Percentiles rank a stretch among this genome's conserved stretches.
Evolutionary conservation across 768 basidiomycete genomes (phyloP).

Genomic region (Roridomyces roridus): DNA sequence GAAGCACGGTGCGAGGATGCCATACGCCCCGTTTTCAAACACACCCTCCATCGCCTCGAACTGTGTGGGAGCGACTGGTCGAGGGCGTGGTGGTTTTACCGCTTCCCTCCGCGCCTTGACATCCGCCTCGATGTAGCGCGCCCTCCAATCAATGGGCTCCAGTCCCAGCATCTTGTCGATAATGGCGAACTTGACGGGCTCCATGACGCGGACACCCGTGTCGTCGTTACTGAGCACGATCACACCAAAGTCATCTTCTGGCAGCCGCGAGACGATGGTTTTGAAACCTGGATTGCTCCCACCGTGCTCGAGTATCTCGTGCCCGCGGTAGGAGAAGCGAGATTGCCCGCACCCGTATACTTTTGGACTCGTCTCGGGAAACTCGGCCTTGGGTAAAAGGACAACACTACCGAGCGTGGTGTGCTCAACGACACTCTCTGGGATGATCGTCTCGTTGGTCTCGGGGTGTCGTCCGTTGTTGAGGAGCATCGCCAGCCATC

Average conservation of each 20-base stretch:
- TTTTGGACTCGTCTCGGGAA: slow-evolving; percentile 43
- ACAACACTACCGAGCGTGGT: slow-evolving; percentile 43
- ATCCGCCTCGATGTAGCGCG: slow-evolving; percentile 38
- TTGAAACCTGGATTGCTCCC: slow-evolving; percentile 47
- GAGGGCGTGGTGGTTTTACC: too few species aligned
- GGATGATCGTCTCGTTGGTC: slow-evolving; percentile 44
- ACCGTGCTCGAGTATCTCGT: slow-evolving; percentile 50
- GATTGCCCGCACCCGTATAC: slow-evolving; percentile 49
- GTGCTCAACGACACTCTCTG: slow-evolving; percentile 41
- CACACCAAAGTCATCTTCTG: slow-evolving; percentile 42
- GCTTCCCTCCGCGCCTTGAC: slow-evolving; percentile 26
- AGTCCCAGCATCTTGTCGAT: slow-evolving; percentile 42
- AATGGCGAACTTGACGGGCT: slow-evolving; percentile 46
- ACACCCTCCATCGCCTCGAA: slow-evolving; percentile 31
- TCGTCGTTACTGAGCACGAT: slow-evolving; percentile 48
- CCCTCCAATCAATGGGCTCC: slow-evolving; percentile 44
- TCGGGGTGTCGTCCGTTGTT: slow-evolving; percentile 45
- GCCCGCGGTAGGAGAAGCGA: slow-evolving; percentile 45
- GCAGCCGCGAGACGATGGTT: slow-evolving; percentile 26
- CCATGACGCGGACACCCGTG: slow-evolving; percentile 38
- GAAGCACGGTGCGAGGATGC: slow-evolving; percentile 39
- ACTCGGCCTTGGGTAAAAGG: slow-evolving; percentile 38
- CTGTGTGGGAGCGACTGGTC: too few species aligned
- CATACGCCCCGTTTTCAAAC: slow-evolving; percentile 44
- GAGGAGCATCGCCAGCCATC: slow-evolving; percentile 48